phyloP scores from a whole-genome alignment of 768 basidiomycete genomes.

The Lentinula boryana region DNA sequence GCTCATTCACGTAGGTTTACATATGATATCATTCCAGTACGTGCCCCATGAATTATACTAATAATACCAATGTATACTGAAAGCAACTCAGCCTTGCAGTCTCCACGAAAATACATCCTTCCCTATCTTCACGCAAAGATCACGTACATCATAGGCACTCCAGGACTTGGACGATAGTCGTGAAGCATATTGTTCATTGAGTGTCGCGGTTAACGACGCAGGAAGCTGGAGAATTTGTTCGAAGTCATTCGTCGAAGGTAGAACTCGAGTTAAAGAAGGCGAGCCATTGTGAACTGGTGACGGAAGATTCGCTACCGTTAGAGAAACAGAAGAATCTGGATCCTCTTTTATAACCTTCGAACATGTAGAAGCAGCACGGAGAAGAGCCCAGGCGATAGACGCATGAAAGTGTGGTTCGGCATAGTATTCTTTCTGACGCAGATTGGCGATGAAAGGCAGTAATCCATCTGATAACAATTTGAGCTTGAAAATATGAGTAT shows the following conservation, averaged over 20 bases:
- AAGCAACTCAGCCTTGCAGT: slow-evolving; percentile 1
- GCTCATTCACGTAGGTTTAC: slow-evolving; percentile 30
- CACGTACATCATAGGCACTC: slow-evolving; percentile 46
- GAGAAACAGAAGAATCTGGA: not conserved
- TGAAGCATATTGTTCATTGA: slow-evolving; percentile 45
- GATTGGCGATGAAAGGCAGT: slow-evolving; percentile 45
- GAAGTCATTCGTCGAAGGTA: slow-evolving; percentile 21
- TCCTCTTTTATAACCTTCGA: slow-evolving; percentile 1
- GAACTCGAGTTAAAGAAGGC: slow-evolving; percentile 8
- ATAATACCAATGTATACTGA: not conserved
- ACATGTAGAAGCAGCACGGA: slow-evolving; percentile 26
- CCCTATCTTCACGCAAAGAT: slow-evolving; percentile 64
- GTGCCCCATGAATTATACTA: not conserved
- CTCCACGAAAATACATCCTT: slow-evolving; percentile 47
- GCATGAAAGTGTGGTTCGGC: slow-evolving; percentile 77
- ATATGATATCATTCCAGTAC: not conserved
- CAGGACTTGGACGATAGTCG: slow-evolving; percentile 35
- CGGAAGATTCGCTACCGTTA: slow-evolving; percentile 7
- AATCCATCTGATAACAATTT: slow-evolving; percentile 47
- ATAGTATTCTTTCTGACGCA: slow-evolving; percentile 81
- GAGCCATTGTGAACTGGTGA: slow-evolving; percentile 9
- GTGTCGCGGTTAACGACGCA: slow-evolving; percentile 31
- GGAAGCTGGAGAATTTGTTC: slow-evolving; percentile 50
- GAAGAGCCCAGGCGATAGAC: slow-evolving; percentile 84
- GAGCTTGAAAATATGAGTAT: slow-evolving; percentile 39